Evolutionary conservation across 2,329 filamentous ascomycete species (phyloP), one percentile per base, ranked within the genome.

Genomic region (Fragosphaeria purpurea): DNA sequence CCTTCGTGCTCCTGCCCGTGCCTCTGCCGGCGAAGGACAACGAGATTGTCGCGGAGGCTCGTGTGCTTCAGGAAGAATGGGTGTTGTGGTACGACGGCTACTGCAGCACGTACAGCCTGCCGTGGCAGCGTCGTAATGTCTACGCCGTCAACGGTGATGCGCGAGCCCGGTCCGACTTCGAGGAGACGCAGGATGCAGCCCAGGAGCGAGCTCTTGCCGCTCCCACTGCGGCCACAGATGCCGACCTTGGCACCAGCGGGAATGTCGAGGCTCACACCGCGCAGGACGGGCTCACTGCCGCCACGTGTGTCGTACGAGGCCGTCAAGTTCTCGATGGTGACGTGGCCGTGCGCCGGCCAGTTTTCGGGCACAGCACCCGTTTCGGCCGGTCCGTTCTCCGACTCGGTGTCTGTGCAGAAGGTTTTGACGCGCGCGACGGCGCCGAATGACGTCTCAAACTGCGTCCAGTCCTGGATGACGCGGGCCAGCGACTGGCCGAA

Each of bases 201-300:
- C 31, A 61, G 51, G 7, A 63, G 54, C 2, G 58, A 59, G 4
- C 58, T 62, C 50, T 63, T 60, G 41, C 58, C 59, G 44, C 56
- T 58, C 38, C 86, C 83, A 0, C 88, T 95, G 40, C 88, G 80
- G 2, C 89, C 89, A 2, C 90, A 82, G 8, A 95, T 77, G 0
- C 76, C 76, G 37, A 77, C 79, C 0, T 74, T 79, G 11, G 75
- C 69, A 2, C 76, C 75, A 5, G 75, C 74, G 0, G 85, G 85
- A 46, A 95, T 87, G 2, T 73, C 77, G 51, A 95, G 81, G 0
- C 78, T 80, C 35, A 93, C 71, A 44, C 82, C 71, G 4, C 72
- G 68, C 0, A 95, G 67, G 0, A 88, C 42, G 7, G 42, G 13
- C 22, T 44, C 42, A 22, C 13, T 13, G 40, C 22, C 22, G n/a